These are phyloP conservation scores for Lasiodiplodia sp. DNA, from an alignment of 2,329 filamentous ascomycete species.

Conservation along the genomic window DNA sequence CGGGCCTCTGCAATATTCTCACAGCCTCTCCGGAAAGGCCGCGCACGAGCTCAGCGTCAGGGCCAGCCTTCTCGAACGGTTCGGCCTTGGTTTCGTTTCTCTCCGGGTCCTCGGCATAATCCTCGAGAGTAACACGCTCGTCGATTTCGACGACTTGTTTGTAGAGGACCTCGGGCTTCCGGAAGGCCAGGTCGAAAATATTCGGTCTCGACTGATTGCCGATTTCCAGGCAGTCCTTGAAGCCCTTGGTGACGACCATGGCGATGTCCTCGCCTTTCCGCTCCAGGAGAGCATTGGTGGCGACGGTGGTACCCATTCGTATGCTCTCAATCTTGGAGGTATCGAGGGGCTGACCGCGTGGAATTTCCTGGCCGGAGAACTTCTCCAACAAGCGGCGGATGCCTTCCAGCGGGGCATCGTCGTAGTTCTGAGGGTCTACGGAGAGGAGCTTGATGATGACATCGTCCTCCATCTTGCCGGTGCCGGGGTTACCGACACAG, in stretches of 20 bases:
- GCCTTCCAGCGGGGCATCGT: constrained; percentile 88
- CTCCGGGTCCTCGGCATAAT: constrained; percentile 87
- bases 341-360: constrained; percentile 79
- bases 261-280: constrained; percentile 89
- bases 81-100: constrained; percentile 65
- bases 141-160: constrained; percentile 86
- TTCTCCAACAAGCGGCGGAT: constrained; percentile 84
- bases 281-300: constrained; percentile 89
- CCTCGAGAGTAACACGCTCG: constrained; percentile 88
- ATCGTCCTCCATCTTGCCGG: constrained; percentile 73
- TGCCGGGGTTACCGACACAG: constrained; percentile 82
- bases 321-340: constrained; percentile 87
- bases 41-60: constrained; percentile 66
- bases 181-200: constrained; percentile 90
- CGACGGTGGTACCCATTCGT: constrained; percentile 94
- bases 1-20: constrained; percentile 70
- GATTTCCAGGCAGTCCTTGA: constrained; percentile 86
- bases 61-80: constrained; percentile 55
- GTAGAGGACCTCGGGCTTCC: constrained; percentile 86
- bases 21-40: constrained; percentile 79
- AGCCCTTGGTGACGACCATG: constrained; percentile 85
- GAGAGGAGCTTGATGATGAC: constrained; percentile 88
- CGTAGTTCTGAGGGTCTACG: constrained; percentile 88
- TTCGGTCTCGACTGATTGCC: constrained; percentile 89
- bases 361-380: constrained; percentile 77